Base-by-base conservation (phyloP, 2,329 filamentous ascomycete genomes). In the Pseudogymnoascus sp. region DNA sequence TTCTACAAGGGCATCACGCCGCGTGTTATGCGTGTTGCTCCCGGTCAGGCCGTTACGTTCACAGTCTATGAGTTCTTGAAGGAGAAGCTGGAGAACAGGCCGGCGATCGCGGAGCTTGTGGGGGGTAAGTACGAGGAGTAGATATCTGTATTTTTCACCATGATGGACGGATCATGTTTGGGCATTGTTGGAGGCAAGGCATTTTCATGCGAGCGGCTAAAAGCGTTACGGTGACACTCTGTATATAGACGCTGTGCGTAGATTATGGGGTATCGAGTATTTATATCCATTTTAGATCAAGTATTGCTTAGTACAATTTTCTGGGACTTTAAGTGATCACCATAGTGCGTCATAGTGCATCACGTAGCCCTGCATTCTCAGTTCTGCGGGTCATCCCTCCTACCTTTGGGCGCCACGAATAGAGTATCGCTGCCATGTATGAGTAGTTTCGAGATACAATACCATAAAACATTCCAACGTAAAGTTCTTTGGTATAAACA, bases 1-100 rank as follows among this genome's bases (percentile, higher is more conserved):
- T 99, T 99, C 79, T 99, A 96, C 82, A 98, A 98, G 84, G 95
- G 95, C 71, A 99, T 99, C 77, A 99, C 95, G 56, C 95, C 95
- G 6, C 86, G 95, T 71, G 90, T 99, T 70, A 98, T 98, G 92
- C 87, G 95, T 72, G 95, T 99, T 62, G 95, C 95, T 26, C 95
- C 95, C 6, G 95, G 95, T 56, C 95, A 99, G 81, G 95, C 86
- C 64, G 86, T 88, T 62, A 88, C 86, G 3, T 88, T 88, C 65
- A 88, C 85, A 1, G 89, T 93, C 68, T 93, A 93, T 75, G 89
- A 93, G 76, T 91, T 75, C 74, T 77, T 93, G 65, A 90, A 87
- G 78, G 84, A 87, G 65, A 87, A 85, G 76, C 77, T 93, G 67
- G 89, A 93, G 78, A 80, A 78, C 72, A 60, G 59, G 35, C 88